phyloP scores from a whole-genome alignment of 2,329 filamentous ascomycete species.

The Parasarocladium wereldwijsianum region DNA sequence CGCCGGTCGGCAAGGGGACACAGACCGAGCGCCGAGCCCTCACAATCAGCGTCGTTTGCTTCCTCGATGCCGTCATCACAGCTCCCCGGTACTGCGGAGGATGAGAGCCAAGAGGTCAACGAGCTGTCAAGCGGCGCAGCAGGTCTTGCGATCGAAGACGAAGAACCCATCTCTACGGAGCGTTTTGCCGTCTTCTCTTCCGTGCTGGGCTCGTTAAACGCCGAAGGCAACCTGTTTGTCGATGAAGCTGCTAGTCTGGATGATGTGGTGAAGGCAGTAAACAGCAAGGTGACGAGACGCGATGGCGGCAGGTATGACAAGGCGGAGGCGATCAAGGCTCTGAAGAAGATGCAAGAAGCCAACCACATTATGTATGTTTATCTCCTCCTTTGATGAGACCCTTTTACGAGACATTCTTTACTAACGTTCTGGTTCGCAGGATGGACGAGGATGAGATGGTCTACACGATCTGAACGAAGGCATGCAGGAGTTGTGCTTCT shows the following conservation, averaged over 20 bases:
- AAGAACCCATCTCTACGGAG: slow-evolving; percentile 37
- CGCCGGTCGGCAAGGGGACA: slow-evolving; percentile 24
- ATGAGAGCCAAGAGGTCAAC: slow-evolving; percentile 27
- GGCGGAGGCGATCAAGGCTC: slow-evolving; percentile 60
- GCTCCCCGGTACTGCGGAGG: slow-evolving; percentile 30
- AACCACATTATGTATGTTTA: slow-evolving; percentile 83
- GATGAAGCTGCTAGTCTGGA: slow-evolving; percentile 71
- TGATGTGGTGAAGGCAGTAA: slow-evolving; percentile 65
- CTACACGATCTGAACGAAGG: slow-evolving; percentile 58
- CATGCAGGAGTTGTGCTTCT: no score
- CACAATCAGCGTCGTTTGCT: slow-evolving; percentile 49
- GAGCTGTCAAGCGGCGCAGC: slow-evolving; percentile 27
- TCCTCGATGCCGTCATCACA: slow-evolving; percentile 71
- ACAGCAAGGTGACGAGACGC: slow-evolving; percentile 44
- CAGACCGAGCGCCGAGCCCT: slow-evolving; percentile 21
- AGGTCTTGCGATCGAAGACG: slow-evolving; percentile 24
- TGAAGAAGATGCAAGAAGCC: slow-evolving; percentile 64
- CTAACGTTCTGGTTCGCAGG: slow-evolving; percentile 21
- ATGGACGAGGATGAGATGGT: slow-evolving; percentile 49
- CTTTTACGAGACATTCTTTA: not conserved
- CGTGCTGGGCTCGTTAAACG: slow-evolving; percentile 70
- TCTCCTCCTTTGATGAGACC: not conserved
- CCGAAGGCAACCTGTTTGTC: slow-evolving; percentile 68
- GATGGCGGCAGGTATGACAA: slow-evolving; percentile 48
- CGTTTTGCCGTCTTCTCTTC: slow-evolving; percentile 65